phyloP scores from a whole-genome alignment of 495 filamentous ascomycete genomes.

The Podospora fimiseda region DNA sequence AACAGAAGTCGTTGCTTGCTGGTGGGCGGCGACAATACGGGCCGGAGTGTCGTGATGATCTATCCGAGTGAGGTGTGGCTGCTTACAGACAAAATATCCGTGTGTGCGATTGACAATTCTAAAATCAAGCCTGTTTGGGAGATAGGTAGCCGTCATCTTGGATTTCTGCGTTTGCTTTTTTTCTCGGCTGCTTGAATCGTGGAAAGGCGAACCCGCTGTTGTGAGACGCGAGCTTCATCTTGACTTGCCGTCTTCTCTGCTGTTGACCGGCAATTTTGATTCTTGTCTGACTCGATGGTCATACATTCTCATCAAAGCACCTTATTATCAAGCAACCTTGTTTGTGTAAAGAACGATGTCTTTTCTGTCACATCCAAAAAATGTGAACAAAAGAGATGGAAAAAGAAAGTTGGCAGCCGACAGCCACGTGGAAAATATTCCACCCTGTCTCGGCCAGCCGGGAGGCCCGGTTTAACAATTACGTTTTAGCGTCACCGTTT shows the following conservation, averaged over 20 bases:
- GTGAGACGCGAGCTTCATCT: neutral
- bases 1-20: neutral
- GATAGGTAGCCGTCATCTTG: neutral
- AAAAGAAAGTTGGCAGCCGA: neutral
- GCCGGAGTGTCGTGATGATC: neutral
- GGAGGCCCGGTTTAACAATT: neutral
- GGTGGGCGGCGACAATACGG: too few relatives aligned
- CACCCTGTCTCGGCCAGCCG: neutral
- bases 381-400: neutral
- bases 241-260: neutral
- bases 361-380: too few relatives aligned
- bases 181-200: neutral
- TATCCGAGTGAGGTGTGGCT: neutral
- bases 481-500: neutral
- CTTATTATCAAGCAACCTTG: too few relatives aligned
- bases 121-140: neutral
- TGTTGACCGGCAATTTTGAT: neutral
- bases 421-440: neutral
- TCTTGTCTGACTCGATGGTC: neutral
- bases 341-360: too few relatives aligned
- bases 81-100: neutral
- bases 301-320: too few relatives aligned
- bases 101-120: conserved; percentile 1
- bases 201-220: neutral
- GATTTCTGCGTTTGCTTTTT: neutral